Evolutionary conservation across 2,329 filamentous ascomycete genomes (phyloP).

Genomic region (Lasiodiplodia gonubiensis): DNA sequence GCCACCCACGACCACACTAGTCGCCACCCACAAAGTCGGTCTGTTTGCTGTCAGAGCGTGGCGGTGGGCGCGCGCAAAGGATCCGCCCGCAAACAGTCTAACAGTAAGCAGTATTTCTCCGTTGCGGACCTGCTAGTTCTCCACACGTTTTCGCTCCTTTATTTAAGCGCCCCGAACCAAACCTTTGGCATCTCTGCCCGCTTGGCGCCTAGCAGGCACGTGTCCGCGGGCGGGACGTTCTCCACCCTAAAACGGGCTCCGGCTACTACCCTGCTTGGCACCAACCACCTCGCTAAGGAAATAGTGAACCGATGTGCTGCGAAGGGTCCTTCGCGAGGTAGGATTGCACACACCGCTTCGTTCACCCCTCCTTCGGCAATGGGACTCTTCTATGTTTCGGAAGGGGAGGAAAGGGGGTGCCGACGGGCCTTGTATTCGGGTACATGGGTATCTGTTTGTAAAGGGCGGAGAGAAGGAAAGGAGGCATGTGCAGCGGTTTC

Average conservation of each 20-base stretch:
- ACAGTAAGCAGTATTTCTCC: background rate
- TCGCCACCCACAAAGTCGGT: slow-evolving; percentile 15
- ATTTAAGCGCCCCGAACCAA: background rate
- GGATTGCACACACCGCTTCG: background rate
- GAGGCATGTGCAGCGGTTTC: background rate
- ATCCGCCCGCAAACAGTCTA: background rate
- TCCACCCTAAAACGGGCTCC: background rate
- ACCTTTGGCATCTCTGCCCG: background rate
- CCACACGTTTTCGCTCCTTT: background rate
- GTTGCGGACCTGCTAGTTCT: background rate
- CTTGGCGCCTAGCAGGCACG: background rate
- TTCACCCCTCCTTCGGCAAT: background rate
- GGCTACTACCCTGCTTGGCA: background rate
- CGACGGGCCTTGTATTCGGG: background rate
- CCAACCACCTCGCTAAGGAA: background rate
- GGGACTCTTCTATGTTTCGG: background rate
- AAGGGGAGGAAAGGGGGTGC: background rate
- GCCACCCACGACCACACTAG: background rate
- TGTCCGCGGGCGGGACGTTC: background rate
- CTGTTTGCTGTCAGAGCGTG: background rate
- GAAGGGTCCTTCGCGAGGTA: background rate
- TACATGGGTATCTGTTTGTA: background rate
- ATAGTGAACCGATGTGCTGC: background rate
- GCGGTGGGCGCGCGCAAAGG: background rate
- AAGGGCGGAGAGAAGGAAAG: background rate